Base-by-base conservation (phyloP, 768 basidiomycete species). In the Lyophyllum shimeji region DNA sequence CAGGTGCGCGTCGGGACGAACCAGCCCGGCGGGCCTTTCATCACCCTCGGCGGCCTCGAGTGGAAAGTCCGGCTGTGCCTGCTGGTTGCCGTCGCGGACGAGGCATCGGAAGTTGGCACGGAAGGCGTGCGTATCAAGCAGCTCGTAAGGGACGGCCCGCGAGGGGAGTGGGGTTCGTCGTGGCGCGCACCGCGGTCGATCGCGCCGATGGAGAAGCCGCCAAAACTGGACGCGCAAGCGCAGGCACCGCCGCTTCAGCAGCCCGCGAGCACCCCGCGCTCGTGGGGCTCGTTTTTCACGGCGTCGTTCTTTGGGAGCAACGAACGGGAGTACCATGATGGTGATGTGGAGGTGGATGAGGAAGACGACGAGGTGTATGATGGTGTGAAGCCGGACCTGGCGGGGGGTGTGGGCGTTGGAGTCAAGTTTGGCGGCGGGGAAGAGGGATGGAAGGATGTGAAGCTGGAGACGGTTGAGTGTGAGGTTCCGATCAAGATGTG, bases 51-150 rank as follows among this genome's bases (percentile, higher is more conserved):
- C 8, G 96, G 95, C 0, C 73, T 98, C 8, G 85, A 90, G 64
- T 98, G 96, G 96, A 90, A 87, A 65, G 87, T 98, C 15, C 78
- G 90, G 43, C 62, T 98, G 51, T 88, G 89, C 48, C 80, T 98
- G 51, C 78, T 96, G n/a, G 93, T 98, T 2, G 85, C 85, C 24
- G 80, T 91, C 21, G 85, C 84, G 0, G 67, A 73, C 7, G 80
- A 80, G 13, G 64, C 70, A 3, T 74, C 83, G 17, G 65, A 75
- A 49, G 61, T 60, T 9, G 80, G 80, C 1, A 75, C 74, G 18
- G 82, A 82, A 56, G 82, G 80, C 13, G 82, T 82, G 33, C 68
- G 79, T 52, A 62, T 85, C 39, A 83, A 79, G 63, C 76, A 78
- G 44, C 71, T 90, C 33, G 69, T 75, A 2, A 71, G 79, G 33